Base-by-base conservation (phyloP, 2,329 filamentous ascomycete genomes). In the Cladorrhinum sp. region DNA sequence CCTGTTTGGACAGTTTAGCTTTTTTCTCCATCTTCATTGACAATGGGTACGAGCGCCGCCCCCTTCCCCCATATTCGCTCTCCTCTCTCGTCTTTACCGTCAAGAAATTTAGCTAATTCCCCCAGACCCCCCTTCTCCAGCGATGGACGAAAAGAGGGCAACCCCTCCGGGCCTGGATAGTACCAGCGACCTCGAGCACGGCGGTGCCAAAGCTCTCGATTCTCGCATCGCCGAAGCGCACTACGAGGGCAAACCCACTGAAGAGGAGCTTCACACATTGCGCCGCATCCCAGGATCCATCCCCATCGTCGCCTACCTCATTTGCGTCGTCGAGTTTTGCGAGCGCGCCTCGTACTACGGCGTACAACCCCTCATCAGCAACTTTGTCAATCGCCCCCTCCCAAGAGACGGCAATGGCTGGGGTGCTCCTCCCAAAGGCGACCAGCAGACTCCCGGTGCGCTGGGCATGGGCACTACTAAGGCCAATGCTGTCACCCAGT, bases 281-380 rank as follows among this genome's bases (percentile, higher is more conserved):
- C 77, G 77, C 36, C 82, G 82, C 63, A 77, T 85, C 9, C 78
- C 81, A 36, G 82, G 80, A 55, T 77, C 75, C 2, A 75, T 87
- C 1, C 82, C 84, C 1, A 60, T 73, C 12, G 74, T 81, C 2
- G 79, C 82, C n/a, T 87, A 83, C 66, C 67, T 82, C 2, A 79
- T 87, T 28, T 86, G 84, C 63, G 65, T 81, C 6, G 82, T 86
- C 46, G 85, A 87, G 64, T 82, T 86, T 62, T 82, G 81, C 58
- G 85, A 87, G 68, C 76, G 85, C 58, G 84, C 83, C 2, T 86
- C 83, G 0, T 87, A 83, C 75, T 86, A 85, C 67, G 84, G 84
- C 62, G 76, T 80, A 5, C 77, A 81, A 63, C 80, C 79, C 0
- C 66, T 77, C 7, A 85, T 86, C 70, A 77, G 77, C 64, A 89